Percentiles rank a stretch among this genome's conserved stretches.
Evolutionary conservation across 2,329 filamentous ascomycete species (phyloP).

Genomic region (Verticillium longisporum): DNA sequence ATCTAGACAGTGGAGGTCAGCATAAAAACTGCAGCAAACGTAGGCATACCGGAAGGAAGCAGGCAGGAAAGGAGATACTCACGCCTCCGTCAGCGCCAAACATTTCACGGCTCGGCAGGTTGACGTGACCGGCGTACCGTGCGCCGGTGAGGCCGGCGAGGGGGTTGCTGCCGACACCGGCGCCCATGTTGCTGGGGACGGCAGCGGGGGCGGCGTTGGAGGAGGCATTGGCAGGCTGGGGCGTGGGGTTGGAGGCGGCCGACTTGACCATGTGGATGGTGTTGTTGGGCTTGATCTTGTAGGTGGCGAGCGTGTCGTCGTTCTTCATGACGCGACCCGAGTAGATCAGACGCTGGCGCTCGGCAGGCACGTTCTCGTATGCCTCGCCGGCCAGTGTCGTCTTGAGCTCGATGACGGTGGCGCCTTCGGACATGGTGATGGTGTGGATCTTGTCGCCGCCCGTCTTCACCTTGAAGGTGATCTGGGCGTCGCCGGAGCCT

Average conservation of each 20-base stretch:
- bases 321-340: slow-evolving; percentile 96
- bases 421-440: slow-evolving; percentile 70
- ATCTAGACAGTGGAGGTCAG: slow-evolving; percentile 49
- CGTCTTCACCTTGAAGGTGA: slow-evolving; percentile 98
- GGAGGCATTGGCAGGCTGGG: slow-evolving; percentile 31
- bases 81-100: slow-evolving; percentile 94
- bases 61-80: slow-evolving; percentile 34
- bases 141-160: slow-evolving; percentile 87
- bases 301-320: slow-evolving; percentile 72
- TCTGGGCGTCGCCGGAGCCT: slow-evolving; percentile 58
- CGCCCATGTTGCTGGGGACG: slow-evolving; percentile 70
- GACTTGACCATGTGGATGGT: slow-evolving; percentile 96
- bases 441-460: slow-evolving; percentile 81
- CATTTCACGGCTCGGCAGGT: slow-evolving; percentile 77
- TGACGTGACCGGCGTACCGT: slow-evolving; percentile 85
- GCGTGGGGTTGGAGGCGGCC: slow-evolving; percentile 72
- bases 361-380: slow-evolving; percentile 78
- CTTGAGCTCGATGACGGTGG: slow-evolving; percentile 81
- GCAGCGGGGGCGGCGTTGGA: slow-evolving; percentile 46
- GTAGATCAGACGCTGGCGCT: slow-evolving; percentile 93
- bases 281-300: slow-evolving; percentile 95
- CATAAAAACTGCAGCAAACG: no score
- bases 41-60: no score
- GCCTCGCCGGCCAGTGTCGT: slow-evolving; percentile 74
- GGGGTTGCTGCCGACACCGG: slow-evolving; percentile 80